Evolutionary conservation across 208 protist genomes (phyloP), one percentile per base, ranked within the genome.

Genomic region (Acanthamoeba triangularis): DNA sequence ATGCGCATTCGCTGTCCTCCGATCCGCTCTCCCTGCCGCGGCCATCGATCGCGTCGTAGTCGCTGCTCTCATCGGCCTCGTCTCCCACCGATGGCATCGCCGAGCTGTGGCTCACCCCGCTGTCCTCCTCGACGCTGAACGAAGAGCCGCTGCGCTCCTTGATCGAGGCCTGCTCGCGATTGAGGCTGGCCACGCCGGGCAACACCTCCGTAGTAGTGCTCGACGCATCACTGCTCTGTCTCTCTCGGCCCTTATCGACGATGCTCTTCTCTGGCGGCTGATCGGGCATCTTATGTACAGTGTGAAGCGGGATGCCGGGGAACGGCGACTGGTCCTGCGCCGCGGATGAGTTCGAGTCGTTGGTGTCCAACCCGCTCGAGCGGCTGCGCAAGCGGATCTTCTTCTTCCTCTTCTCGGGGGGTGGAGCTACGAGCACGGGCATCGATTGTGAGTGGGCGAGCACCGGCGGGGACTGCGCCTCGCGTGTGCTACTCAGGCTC

Each of bases 211-310:
- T 65, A 7, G 56, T 28, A 28, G 56, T 30, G 23, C 59, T n/a
- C 25, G 69, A 44, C 13, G 33, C 69, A 11, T 78, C 69, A 30
- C 69, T 14, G 69, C 54, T 59, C n/a, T 35, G 65, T n/a, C 20
- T 16, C 28, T 44, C 69, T 78, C 33, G 33, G n/a, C 33, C 33
- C 33, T 78, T 35, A 33, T 78, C 69, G n/a, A 18, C 69, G 69
- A 28, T 65, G 59, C 25, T 11, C 28, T 35, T 78, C 69, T 35
- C 33, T 28, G 33, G 13, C 65, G 65, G 69, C 20, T 78, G 69
- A 44, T 47, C 69, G 13, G 78, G 78, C 78, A 85, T 85, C 78
- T 85, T 85, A 85, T 85, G 78, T 85, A 85, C 44, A 85, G 85
- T 91, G 56, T 91, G 85, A 18, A 91, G 59, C 6, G 85, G 85